Conservation (phyloP, 257 asterid species). For the Primulina huaijiensis region DNA sequence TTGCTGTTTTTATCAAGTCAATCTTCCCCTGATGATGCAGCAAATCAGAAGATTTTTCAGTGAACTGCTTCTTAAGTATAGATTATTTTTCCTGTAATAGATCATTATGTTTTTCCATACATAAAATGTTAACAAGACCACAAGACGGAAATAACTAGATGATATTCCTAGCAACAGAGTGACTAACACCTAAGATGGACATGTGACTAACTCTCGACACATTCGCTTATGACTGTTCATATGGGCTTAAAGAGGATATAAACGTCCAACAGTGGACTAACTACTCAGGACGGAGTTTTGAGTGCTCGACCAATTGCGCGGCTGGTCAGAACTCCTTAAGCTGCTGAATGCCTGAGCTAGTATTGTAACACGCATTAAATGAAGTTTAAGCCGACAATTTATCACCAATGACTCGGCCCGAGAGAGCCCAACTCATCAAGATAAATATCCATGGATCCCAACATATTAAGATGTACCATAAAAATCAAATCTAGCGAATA, state of each 20-base stretch:
- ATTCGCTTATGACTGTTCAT: neutral
- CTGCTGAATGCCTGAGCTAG: neutral
- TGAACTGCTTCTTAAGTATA: constrained; percentile 26
- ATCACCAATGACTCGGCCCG: too few species aligned
- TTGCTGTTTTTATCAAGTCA: constrained; percentile 44
- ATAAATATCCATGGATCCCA: too few species aligned
- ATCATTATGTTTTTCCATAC: constrained; percentile 17
- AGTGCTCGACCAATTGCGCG: neutral
- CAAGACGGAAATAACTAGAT: neutral
- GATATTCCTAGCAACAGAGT: neutral
- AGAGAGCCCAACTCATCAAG: too few species aligned
- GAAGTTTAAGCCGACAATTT: too few species aligned
- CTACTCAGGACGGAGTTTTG: neutral
- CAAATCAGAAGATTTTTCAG: constrained; percentile 32
- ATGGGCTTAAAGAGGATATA: neutral
- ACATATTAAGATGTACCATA: too few species aligned
- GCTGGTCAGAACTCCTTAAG: neutral
- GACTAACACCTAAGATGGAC: neutral
- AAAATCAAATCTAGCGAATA: too few species aligned
- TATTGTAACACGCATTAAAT: too few species aligned
- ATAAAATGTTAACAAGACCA: constrained; percentile 6
- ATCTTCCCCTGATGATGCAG: constrained; percentile 35
- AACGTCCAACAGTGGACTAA: neutral
- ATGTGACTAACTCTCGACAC: neutral
- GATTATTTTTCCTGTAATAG: constrained; percentile 25